These are phyloP conservation scores for Oryza rufipogon DNA, from an alignment of 176 grass and related monocot genomes.

Conservation along the genomic window DNA sequence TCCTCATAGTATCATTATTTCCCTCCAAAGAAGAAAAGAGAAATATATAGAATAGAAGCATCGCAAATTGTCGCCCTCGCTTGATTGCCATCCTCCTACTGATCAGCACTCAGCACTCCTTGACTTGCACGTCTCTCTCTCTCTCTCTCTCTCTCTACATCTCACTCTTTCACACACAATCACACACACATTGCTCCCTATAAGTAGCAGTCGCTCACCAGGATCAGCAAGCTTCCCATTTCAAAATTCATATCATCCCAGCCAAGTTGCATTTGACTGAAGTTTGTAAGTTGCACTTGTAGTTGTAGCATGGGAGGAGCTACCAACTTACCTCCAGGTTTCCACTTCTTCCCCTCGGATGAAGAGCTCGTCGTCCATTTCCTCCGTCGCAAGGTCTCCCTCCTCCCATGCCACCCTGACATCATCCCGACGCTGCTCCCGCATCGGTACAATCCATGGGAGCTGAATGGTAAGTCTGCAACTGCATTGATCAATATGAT, in stretches of 20 bases:
- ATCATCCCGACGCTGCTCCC: slow-evolving; percentile 69
- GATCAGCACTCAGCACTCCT: slow-evolving; percentile 40
- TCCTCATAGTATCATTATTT: slow-evolving; percentile 40
- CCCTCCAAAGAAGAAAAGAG: slow-evolving; percentile 14
- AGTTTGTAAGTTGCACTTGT: slow-evolving; percentile 11
- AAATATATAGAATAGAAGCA: not conserved
- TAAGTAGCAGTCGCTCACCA: slow-evolving; percentile 35
- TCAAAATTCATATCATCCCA: slow-evolving; percentile 12
- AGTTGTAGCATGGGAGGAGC: slow-evolving; percentile 54
- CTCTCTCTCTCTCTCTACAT: not conserved
- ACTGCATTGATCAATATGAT: not conserved
- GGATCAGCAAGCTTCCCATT: slow-evolving; percentile 25
- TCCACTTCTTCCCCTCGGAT: slow-evolving; percentile 89
- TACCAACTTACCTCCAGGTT: slow-evolving; percentile 74
- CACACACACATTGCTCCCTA: slow-evolving; percentile 22
- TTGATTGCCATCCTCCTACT: slow-evolving; percentile 38
- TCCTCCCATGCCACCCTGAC: slow-evolving; percentile 66
- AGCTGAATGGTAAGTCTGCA: slow-evolving; percentile 55
- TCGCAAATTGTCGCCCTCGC: not conserved
- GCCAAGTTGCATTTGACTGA: not conserved
- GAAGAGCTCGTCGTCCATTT: slow-evolving; percentile 83
- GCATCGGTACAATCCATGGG: slow-evolving; percentile 69
- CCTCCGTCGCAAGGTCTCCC: slow-evolving; percentile 62
- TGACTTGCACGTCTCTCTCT: slow-evolving; percentile 40
- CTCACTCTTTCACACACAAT: not conserved